Conservation (phyloP, 2,329 filamentous ascomycete genomes). For the Grosmannia penicillata region DNA sequence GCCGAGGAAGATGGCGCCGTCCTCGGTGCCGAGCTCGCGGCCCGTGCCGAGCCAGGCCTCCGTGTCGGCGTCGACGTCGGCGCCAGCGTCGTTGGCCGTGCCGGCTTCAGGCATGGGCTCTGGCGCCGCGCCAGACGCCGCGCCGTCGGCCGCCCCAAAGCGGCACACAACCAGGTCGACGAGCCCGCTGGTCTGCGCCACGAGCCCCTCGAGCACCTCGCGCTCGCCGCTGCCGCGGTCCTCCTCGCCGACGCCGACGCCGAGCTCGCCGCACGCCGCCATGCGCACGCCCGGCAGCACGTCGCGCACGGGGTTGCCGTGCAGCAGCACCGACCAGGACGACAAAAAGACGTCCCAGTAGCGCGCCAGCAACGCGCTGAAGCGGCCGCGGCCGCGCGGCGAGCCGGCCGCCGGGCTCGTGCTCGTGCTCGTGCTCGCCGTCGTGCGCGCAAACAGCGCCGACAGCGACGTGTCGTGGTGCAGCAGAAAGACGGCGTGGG, state of each 20-base stretch:
- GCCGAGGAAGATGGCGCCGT: constrained; percentile 79
- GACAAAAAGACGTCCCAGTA: constrained; percentile 64
- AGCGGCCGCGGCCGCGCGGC: constrained; percentile 40
- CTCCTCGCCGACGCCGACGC: constrained; percentile 89
- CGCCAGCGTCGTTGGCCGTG: not conserved
- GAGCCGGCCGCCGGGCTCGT: not conserved
- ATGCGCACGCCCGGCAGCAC: constrained; percentile 77
- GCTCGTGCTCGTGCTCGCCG: no score
- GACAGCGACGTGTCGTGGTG: constrained; percentile 70
- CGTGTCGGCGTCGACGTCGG: not conserved
- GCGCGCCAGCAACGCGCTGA: constrained; percentile 56
- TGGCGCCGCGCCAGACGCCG: constrained; percentile 8
- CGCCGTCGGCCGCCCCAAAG: constrained; percentile 41
- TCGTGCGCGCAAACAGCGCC: constrained; percentile 46
- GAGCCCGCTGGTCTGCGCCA: constrained; percentile 64
- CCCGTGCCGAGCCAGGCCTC: constrained; percentile 60
- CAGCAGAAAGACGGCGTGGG: constrained; percentile 71
- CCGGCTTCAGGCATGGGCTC: not conserved
- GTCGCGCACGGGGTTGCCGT: constrained; percentile 71
- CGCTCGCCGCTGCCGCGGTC: constrained; percentile 87
- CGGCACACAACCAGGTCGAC: constrained; percentile 78
- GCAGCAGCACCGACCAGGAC: constrained; percentile 79
- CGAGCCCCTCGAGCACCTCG: constrained; percentile 83
- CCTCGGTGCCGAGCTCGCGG: constrained; percentile 50
- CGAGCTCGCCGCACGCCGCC: constrained; percentile 78